Percentiles rank a stretch among this genome's conserved stretches.
These are phyloP conservation scores for Akebia trifoliata DNA, from an alignment of 164 flowering plant genomes.

Conservation along the genomic window DNA sequence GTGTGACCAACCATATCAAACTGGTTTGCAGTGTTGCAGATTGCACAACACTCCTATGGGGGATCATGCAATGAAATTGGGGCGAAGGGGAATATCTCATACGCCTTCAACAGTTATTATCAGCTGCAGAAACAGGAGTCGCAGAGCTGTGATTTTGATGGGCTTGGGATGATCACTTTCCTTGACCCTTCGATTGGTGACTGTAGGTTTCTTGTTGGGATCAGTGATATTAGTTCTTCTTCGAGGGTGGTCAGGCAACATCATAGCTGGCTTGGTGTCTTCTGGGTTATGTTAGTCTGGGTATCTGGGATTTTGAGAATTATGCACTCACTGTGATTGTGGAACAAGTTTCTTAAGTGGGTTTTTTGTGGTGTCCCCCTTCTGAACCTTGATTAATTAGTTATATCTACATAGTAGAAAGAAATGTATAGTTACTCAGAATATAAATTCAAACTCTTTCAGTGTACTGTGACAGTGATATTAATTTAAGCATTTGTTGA, in stretches of 20 bases:
- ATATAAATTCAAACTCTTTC: slow-evolving; percentile 1
- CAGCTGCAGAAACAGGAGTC: slow-evolving; percentile 65
- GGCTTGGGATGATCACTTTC: slow-evolving; percentile 76
- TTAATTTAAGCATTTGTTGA: too few relatives aligned
- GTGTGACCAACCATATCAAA: slow-evolving; percentile 49
- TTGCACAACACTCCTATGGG: slow-evolving; percentile 67
- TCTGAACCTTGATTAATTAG: slow-evolving; percentile 11
- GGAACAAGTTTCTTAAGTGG: slow-evolving; percentile 23
- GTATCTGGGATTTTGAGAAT: slow-evolving; percentile 14
- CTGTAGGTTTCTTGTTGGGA: slow-evolving; percentile 77
- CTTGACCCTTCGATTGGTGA: slow-evolving; percentile 76
- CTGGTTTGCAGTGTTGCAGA: slow-evolving; percentile 74
- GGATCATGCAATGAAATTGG: slow-evolving; percentile 82
- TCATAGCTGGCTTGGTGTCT: slow-evolving; percentile 3
- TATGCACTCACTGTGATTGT: slow-evolving; percentile 9
- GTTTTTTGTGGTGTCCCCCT: slow-evolving; percentile 19
- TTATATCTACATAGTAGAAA: slow-evolving; percentile 11
- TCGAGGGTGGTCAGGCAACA: not conserved
- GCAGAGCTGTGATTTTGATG: slow-evolving; percentile 72
- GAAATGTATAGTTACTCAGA: slow-evolving; percentile 10
- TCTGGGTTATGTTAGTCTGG: slow-evolving; percentile 22
- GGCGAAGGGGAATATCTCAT: slow-evolving; percentile 67
- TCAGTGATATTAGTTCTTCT: slow-evolving; percentile 30
- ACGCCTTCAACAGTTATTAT: slow-evolving; percentile 86
- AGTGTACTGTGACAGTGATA: too few relatives aligned